phyloP scores from a whole-genome alignment of 2,329 filamentous ascomycete species.

The Cladophialophora exuberans region DNA sequence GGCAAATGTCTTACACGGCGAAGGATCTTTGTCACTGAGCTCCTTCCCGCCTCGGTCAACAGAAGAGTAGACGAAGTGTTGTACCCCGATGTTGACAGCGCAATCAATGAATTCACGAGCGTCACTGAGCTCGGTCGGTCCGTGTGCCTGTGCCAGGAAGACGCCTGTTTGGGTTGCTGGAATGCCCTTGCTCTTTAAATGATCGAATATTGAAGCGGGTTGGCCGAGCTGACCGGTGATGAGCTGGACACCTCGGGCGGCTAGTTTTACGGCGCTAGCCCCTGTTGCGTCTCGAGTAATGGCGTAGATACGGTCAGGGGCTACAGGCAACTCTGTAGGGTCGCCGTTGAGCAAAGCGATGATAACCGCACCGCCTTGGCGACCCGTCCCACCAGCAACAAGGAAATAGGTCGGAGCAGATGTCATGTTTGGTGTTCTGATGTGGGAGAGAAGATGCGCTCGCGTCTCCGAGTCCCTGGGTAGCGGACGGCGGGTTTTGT shows the following conservation, averaged over 20 bases:
- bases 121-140: constrained; percentile 4
- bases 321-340: background rate
- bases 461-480: too few relatives aligned
- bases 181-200: background rate
- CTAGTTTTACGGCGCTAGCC: background rate
- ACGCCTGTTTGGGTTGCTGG: background rate
- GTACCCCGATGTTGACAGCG: constrained; percentile 56
- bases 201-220: background rate
- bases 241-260: constrained; percentile 1
- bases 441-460: too few relatives aligned
- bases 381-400: background rate
- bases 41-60: constrained; percentile 65
- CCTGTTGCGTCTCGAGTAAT: constrained; percentile 6
- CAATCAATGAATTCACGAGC: constrained; percentile 56
- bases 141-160: constrained; percentile 4
- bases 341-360: background rate
- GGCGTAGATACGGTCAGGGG: background rate
- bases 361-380: background rate
- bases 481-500: too few relatives aligned
- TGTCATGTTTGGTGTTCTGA: too few relatives aligned
- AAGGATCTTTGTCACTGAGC: constrained; percentile 53
- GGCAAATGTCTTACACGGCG: constrained; percentile 63
- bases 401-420: background rate
- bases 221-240: background rate
- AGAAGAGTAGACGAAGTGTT: constrained; percentile 65